Base-by-base conservation (phyloP, 2,329 filamentous ascomycete genomes). In the Colletotrichum neosansevieriae region DNA sequence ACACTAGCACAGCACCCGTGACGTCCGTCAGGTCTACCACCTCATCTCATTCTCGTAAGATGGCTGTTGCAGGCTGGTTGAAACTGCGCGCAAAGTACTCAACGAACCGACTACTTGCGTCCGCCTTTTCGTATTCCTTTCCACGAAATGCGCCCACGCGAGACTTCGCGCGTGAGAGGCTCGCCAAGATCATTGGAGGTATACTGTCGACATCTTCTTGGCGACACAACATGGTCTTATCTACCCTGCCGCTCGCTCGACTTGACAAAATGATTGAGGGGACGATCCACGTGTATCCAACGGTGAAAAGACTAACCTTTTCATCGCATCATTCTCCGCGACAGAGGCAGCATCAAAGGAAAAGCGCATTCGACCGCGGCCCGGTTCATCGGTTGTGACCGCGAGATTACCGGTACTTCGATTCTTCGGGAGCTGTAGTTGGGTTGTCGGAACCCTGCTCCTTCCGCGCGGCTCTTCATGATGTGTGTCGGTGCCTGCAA, bases 291-390 rank as follows among this genome's bases (percentile, higher is more conserved):
- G 19, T 38, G 17, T 53, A 51, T 58, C 42, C 36, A 34, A 36
- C 42, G 29, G 29, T 36, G 59, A 63, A 54, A 29, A 40, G 42
- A 78, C 80, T 66, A 72, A 96, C 93, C 92, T 94, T 80, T 91
- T 86, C 79, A 93, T 83, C 74, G 88, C 83, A 78, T 94, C 92
- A 70, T 50, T 50, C 12, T 67, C 67, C 19, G 80, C 79, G 72
- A 86, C 84, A 69, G 88, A 84, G 59, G 89, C 87, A 66, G 89
- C 89, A 78, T 96, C 94, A 76, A 94, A 90, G 58, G 93, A 95
- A 80, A 93, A 90, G 70, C 92, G 90, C 77, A 89, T 85, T 81
- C 88, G 84, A 72, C 85, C 84, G 71, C 86, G 88, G 72, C 90
- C 88, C 58, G 86, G n/a, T 74, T 79, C 53, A 69, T 87, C 84